A percentile compares a stretch with the other conserved stretches of the same genome.
Evolutionary conservation across 2,329 filamentous ascomycete genomes (phyloP).

Genomic region (Claviceps fusiformis): DNA sequence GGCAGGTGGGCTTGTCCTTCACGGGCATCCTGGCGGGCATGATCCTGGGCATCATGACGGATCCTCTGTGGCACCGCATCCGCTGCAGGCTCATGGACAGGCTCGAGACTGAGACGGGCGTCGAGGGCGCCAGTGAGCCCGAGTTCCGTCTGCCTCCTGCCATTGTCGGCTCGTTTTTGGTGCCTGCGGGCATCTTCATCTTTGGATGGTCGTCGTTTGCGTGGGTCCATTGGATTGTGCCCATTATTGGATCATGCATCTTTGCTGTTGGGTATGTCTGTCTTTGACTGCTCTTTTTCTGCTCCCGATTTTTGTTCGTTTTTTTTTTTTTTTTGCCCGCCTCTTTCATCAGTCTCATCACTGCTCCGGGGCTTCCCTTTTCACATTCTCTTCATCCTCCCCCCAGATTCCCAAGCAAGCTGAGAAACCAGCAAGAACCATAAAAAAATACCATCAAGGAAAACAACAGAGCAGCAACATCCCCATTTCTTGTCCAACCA

Average conservation of each 20-base stretch:
- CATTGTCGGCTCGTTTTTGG: conserved; percentile 60
- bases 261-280: conserved; percentile 56
- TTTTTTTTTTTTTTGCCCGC: not conserved
- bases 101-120: conserved; percentile 35
- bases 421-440: no score
- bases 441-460: no score
- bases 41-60: conserved; percentile 45
- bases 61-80: conserved; percentile 52
- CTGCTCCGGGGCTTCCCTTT: no score
- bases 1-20: conserved; percentile 70
- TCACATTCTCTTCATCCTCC: no score
- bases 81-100: conserved; percentile 43
- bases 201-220: conserved; percentile 78
- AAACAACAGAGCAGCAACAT: no score
- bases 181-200: conserved; percentile 72
- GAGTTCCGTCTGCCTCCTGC: conserved; percentile 73
- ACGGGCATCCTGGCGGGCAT: conserved; percentile 58
- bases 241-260: conserved; percentile 57
- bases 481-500: no score
- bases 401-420: no score
- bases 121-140: conserved; percentile 54
- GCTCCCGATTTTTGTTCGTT: not conserved
- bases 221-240: conserved; percentile 61
- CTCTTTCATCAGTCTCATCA: not conserved
- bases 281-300: not conserved